A percentile compares a stretch with the other conserved stretches of the same genome.
Evolutionary conservation across 2,329 filamentous ascomycete genomes (phyloP).

Genomic region (Teratosphaeria epicoccoides): DNA sequence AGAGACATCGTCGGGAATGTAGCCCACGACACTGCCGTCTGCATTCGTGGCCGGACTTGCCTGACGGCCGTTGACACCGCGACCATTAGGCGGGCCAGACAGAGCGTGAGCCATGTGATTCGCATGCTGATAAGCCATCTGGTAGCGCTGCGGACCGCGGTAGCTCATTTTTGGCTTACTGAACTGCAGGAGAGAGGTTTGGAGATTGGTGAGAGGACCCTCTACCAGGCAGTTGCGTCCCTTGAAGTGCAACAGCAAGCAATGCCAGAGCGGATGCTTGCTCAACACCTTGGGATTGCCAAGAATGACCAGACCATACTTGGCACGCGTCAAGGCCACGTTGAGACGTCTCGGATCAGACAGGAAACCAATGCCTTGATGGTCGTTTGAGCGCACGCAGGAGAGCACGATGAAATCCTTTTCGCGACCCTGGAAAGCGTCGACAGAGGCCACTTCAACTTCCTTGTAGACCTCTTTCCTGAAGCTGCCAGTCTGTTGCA

Average conservation of each 20-base stretch:
- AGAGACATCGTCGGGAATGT: conserved; percentile 93
- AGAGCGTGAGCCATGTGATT: conserved; percentile 46
- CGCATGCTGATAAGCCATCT: conserved; percentile 64
- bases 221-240: conserved; percentile 93
- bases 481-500: conserved; percentile 94
- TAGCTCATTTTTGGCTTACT: conserved; percentile 87
- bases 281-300: conserved; percentile 96
- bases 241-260: conserved; percentile 90
- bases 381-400: conserved; percentile 96
- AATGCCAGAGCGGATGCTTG: conserved; percentile 97
- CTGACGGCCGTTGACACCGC: conserved; percentile 26
- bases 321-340: conserved; percentile 90
- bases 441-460: conserved; percentile 94
- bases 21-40: conserved; percentile 85
- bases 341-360: conserved; percentile 96
- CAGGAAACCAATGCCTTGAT: conserved; percentile 97
- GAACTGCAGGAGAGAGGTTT: conserved; percentile 89
- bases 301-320: conserved; percentile 91
- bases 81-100: not conserved
- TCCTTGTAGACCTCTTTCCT: conserved; percentile 99
- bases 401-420: conserved; percentile 98
- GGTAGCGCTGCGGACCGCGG: conserved; percentile 76
- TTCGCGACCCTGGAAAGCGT: conserved; percentile 96
- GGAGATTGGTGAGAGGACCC: conserved; percentile 88
- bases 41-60: conserved; percentile 41